phyloP scores from a whole-genome alignment of 2,329 filamentous ascomycete genomes.

The Colletotrichum gigasporum region DNA sequence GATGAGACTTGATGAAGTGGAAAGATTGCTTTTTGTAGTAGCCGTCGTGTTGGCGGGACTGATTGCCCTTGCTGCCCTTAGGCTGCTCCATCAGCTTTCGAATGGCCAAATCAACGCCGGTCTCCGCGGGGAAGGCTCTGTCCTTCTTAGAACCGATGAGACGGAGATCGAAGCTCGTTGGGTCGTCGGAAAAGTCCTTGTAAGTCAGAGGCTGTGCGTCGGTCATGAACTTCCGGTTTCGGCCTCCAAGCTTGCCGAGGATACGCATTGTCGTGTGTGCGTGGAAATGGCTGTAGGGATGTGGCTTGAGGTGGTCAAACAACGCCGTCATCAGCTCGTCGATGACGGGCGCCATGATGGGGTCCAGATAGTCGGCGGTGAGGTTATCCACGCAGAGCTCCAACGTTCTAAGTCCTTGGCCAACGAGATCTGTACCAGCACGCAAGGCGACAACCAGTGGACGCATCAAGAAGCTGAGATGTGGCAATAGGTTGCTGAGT shows the following conservation, averaged over 20 bases:
- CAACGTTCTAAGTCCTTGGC: slow-evolving; percentile 90
- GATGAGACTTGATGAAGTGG: slow-evolving; percentile 84
- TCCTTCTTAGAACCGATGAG: slow-evolving; percentile 91
- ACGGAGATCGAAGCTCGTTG: slow-evolving; percentile 86
- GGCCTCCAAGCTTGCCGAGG: slow-evolving; percentile 92
- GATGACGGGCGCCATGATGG: slow-evolving; percentile 99
- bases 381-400: slow-evolving; percentile 98
- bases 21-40: slow-evolving; percentile 96
- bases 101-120: slow-evolving; percentile 90
- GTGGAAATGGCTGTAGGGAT: slow-evolving; percentile 96
- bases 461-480: slow-evolving; percentile 96
- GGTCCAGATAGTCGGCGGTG: slow-evolving; percentile 96
- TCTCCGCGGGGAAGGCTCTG: slow-evolving; percentile 83
- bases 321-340: slow-evolving; percentile 98
- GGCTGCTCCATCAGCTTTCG: slow-evolving; percentile 85
- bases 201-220: slow-evolving; percentile 86
- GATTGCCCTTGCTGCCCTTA: slow-evolving; percentile 63
- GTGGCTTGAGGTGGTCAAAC: slow-evolving; percentile 93
- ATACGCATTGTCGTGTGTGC: slow-evolving; percentile 98
- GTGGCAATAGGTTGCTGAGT: slow-evolving; percentile 92
- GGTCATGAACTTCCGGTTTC: slow-evolving; percentile 95
- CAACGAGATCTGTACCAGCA: slow-evolving; percentile 91
- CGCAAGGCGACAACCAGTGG: slow-evolving; percentile 95
- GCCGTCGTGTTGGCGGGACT: slow-evolving; percentile 72
- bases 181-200: slow-evolving; percentile 87